Conservation (phyloP, 75 land plant genomes). For the Sequoiadendron giganteum region DNA sequence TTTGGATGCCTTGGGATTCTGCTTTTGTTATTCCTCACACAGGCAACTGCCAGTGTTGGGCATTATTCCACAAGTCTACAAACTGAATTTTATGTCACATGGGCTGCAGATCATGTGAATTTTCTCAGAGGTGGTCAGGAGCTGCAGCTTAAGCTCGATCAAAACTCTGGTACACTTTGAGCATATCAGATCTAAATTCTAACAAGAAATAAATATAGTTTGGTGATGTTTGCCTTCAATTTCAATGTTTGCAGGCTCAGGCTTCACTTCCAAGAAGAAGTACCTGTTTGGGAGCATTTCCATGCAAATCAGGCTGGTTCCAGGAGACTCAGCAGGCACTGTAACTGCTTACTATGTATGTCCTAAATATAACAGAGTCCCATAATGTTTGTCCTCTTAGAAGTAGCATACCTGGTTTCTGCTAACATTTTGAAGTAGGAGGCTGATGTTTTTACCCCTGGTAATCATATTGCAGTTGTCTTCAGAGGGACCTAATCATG, state of each 20-base stretch:
- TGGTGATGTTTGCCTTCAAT: no score
- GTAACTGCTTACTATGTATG: conserved; percentile 61
- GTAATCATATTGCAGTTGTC: neutral
- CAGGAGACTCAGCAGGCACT: conserved; percentile 66
- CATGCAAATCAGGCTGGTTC: conserved; percentile 74
- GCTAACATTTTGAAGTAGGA: no score
- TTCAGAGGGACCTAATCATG: neutral
- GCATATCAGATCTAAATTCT: no score
- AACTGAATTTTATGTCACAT: neutral
- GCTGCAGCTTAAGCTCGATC: conserved; percentile 6
- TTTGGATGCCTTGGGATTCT: neutral
- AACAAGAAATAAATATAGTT: no score
- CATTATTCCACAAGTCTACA: neutral
- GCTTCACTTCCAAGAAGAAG: conserved; percentile 59
- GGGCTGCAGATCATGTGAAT: conserved; percentile 6
- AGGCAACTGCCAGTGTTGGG: neutral
- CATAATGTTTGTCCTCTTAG: no score
- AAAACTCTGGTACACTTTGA: neutral
- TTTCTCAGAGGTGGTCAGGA: neutral
- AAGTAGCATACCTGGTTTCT: no score
- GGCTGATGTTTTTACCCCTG: no score
- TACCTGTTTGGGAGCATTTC: conserved; percentile 67
- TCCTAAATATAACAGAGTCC: no score
- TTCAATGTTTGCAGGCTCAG: conserved; percentile 37
- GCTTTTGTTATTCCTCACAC: neutral